Evolutionary conservation across 176 grass and related monocot genomes (phyloP).

Genomic region (Miscanthus lutarioriparius): DNA sequence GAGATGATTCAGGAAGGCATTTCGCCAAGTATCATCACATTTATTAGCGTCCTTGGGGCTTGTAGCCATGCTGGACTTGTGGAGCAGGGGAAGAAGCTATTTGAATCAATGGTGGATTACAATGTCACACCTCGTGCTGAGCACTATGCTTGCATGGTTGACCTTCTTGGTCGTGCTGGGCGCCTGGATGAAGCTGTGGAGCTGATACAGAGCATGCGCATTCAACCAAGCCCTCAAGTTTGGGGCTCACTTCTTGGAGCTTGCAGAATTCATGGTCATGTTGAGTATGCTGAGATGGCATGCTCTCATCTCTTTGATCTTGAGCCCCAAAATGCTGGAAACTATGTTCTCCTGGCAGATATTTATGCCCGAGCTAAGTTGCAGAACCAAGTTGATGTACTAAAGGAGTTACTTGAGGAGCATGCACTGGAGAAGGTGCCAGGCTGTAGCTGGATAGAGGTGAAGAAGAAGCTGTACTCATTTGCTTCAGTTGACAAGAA

Average conservation of each 20-base stretch:
- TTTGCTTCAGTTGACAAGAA: constrained; percentile 75
- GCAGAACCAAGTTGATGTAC: constrained; percentile 56
- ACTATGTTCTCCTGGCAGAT: constrained; percentile 88
- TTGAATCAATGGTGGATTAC: constrained; percentile 56
- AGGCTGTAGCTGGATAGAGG: constrained; percentile 95
- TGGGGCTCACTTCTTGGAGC: constrained; percentile 89
- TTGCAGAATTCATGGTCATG: constrained; percentile 72
- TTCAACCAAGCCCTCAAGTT: constrained; percentile 59
- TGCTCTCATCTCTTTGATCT: constrained; percentile 78
- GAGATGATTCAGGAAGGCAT: constrained; percentile 57
- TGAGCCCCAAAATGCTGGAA: constrained; percentile 85
- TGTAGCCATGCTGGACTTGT: constrained; percentile 87
- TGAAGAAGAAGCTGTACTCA: constrained; percentile 68
- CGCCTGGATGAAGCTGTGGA: constrained; percentile 58
- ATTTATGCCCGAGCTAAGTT: constrained; percentile 75
- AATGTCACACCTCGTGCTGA: constrained; percentile 54
- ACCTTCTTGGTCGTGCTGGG: constrained; percentile 74
- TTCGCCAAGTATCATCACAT: constrained; percentile 65
- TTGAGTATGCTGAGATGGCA: constrained; percentile 78
- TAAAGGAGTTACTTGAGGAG: constrained; percentile 76
- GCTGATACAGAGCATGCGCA: constrained; percentile 58
- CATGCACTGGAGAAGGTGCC: constrained; percentile 61
- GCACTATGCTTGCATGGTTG: constrained; percentile 79
- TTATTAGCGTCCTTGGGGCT: constrained; percentile 69
- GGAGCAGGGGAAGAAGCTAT: constrained; percentile 75